Evolutionary conservation across 305 asterid species (phyloP).

Genomic region (Euphrasia arctica): DNA sequence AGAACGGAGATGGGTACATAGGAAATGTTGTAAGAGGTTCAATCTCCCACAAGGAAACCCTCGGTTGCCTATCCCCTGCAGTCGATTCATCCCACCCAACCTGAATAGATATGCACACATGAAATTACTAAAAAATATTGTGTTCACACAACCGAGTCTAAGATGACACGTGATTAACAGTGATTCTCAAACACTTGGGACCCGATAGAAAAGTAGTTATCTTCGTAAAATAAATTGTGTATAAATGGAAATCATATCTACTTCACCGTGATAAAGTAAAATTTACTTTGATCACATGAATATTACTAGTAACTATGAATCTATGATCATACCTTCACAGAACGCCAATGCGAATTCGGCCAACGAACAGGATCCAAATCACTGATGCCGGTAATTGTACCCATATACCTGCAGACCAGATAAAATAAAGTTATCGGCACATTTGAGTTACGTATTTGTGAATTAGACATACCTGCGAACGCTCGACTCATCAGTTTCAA

Average conservation of each 20-base stretch:
- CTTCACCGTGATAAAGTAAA: background rate
- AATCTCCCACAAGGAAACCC: constrained; percentile 97
- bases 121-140: background rate
- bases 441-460: background rate
- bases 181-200: too few relatives aligned
- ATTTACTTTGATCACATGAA: background rate
- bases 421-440: constrained; percentile 10
- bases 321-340: constrained; percentile 63
- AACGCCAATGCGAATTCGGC: constrained; percentile 98
- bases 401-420: constrained; percentile 75
- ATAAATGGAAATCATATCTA: background rate
- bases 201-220: too few relatives aligned
- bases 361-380: constrained; percentile 94
- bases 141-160: background rate
- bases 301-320: constrained; percentile 1
- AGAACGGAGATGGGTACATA: constrained; percentile 95
- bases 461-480: constrained; percentile 64
- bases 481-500: constrained; percentile 85
- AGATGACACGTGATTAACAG: too few relatives aligned
- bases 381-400: constrained; percentile 85
- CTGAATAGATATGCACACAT: constrained; percentile 36
- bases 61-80: constrained; percentile 96
- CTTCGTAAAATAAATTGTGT: background rate
- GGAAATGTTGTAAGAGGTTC: constrained; percentile 95
- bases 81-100: constrained; percentile 99